Base-by-base conservation (phyloP, 257 asterid genomes). In the Gentiana macrophylla region DNA sequence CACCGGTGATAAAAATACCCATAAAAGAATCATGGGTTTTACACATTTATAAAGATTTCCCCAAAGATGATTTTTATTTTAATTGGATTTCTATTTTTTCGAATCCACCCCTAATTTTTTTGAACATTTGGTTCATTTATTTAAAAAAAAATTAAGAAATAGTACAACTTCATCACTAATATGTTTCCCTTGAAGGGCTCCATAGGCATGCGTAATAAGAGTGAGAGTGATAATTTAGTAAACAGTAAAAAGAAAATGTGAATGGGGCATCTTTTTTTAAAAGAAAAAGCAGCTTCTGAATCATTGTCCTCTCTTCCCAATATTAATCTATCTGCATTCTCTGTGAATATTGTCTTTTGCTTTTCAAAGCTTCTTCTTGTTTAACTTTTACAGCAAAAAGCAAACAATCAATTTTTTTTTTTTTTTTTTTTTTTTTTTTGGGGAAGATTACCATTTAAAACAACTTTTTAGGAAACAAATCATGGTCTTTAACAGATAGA, bases 381-480 rank as follows among this genome's bases (percentile, higher is more conserved):
- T 38, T 38, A 41, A 62, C 72, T 70, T 69, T 73, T 65, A 55
- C 52, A n/a, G 59, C 55, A 65, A 66, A 38, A 50, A 48, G 50
- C 50, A 54, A 33, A 55, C 49, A n/a, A 37, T 38, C 43, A 46
- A 56, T 56, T 35, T 15, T 59, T 13, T 50, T 66, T 0, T 24
- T 24, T 24, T 24, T 24, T 24, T 0, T 24, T 24, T 24, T 0
- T 24, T 24, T 24, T 24, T 24, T n/a, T n/a, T n/a, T n/a, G n/a
- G 24, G 24, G 72, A 68, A 62, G 77, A 66, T 48, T 67, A 59
- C 73, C 78, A 72, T 5, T 80, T 74, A 65, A 66, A 73, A 74
- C 61, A 51, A 64, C 83, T 79, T 78, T 74, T 72, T 80, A 88
- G 79, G 67, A 73, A 79, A 41, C 24, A 41, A 82, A 82, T 80